Base-by-base conservation (phyloP, 106 monocot species). In the Posidonia australis region DNA sequence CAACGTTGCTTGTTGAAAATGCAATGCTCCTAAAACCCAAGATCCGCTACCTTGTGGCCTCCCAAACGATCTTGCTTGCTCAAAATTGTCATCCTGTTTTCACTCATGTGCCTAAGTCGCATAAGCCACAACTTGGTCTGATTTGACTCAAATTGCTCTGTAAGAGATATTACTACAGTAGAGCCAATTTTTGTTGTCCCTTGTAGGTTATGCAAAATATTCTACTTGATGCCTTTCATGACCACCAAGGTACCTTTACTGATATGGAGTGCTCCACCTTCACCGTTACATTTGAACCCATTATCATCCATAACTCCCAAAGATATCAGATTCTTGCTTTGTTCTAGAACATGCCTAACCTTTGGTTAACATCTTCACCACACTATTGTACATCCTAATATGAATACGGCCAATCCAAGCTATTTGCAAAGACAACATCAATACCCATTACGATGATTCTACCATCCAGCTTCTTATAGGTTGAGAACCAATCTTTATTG, bases 391-490 rank as follows among this genome's bases (percentile, higher is more conserved):
- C n/a, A n/a, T n/a, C n/a, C n/a, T 62, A 18, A 62, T 68, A 32
- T 11, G 10, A 24, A 68, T 16, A 62, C 0, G 44, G 5, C 32
- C 46, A 24, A 54, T 47, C 30, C n/a, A 10, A 52, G 27, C 26
- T 26, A 47, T 62, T 22, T 41, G n/a, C 28, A 6, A 10, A 68
- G 17, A 13, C 21, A 13, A 4, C 11, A 68, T 63, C 17, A 46
- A 68, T 63, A 11, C 25, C 29, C 21, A 63, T 75, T 46, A 75
- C 63, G 1, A 55, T 20, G 49, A 43, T 24, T 45, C 58, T 13
- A 28, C 20, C 13, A 5, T 44, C 11, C 10, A 62, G 13, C 20
- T 6, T 1, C 29, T 62, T 5, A 46, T 55, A 69, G 0, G 68
- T 62, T 29, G n/a, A n/a, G n/a, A n/a, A n/a, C n/a, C n/a, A n/a